phyloP scores from a whole-genome alignment of 768 basidiomycete genomes.

The Podaxis sp. region DNA sequence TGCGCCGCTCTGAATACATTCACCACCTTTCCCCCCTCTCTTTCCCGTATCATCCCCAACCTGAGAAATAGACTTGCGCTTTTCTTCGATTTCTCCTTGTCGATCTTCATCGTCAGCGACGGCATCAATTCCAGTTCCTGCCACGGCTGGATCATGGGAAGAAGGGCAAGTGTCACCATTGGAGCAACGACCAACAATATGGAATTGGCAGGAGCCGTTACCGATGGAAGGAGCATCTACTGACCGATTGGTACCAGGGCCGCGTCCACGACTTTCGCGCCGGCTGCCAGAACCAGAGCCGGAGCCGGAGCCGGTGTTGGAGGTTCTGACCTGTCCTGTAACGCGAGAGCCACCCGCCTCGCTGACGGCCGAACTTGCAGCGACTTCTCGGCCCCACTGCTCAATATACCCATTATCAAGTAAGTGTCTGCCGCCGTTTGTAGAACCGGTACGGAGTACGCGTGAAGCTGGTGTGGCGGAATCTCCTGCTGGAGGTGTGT shows the following conservation, averaged over 20 bases:
- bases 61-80: background rate
- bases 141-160: constrained; percentile 17
- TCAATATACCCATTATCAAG: constrained; percentile 3
- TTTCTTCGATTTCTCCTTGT: background rate
- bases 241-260: constrained; percentile 8
- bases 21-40: background rate
- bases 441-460: background rate
- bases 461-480: background rate
- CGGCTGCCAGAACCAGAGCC: background rate
- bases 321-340: background rate
- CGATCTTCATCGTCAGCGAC: background rate
- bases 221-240: constrained; percentile 8
- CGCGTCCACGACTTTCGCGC: background rate
- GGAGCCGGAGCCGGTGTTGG: background rate
- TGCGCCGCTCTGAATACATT: background rate
- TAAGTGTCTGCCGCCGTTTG: background rate
- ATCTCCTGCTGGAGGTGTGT: background rate
- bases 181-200: constrained; percentile 15
- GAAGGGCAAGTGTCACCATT: constrained; percentile 18
- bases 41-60: background rate
- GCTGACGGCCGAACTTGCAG: background rate
- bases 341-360: background rate
- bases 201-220: constrained; percentile 9
- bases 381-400: constrained; percentile 4
- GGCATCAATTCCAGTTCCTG: background rate